These are phyloP conservation scores for Debaryomyces singareniensis DNA, from an alignment of 1,139 yeast species.

Conservation along the genomic window DNA sequence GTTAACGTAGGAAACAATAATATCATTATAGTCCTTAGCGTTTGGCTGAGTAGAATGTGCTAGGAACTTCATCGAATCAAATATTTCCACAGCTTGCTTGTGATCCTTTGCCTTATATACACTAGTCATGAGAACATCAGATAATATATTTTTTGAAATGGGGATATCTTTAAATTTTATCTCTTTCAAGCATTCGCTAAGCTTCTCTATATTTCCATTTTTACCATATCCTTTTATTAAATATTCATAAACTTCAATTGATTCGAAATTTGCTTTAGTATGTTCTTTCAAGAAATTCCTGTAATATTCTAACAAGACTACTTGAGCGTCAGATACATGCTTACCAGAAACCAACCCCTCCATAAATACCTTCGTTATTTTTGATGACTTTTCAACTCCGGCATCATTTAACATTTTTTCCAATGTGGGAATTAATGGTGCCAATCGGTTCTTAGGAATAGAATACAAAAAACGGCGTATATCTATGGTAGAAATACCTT, in stretches of 20 bases:
- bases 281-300: conserved; percentile 13
- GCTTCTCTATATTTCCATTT: conserved; percentile 18
- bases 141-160: conserved; percentile 55
- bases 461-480: conserved; percentile 33
- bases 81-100: conserved; percentile 62
- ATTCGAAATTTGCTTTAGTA: conserved; percentile 15
- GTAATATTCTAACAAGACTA: conserved; percentile 20
- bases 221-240: conserved; percentile 40
- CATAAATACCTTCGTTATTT: conserved; percentile 41
- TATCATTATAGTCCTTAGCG: conserved; percentile 57
- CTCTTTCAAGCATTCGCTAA: conserved; percentile 33
- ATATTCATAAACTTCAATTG: conserved; percentile 20
- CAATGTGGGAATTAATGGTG: conserved; percentile 26
- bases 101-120: conserved; percentile 47
- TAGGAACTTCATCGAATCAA: conserved; percentile 81
- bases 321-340: conserved; percentile 15
- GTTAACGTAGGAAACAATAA: conserved; percentile 61
- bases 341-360: conserved; percentile 27
- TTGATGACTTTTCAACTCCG: conserved; percentile 22
- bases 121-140: conserved; percentile 62
- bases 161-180: conserved; percentile 46
- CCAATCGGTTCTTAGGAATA: conserved; percentile 36
- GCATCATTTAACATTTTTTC: conserved; percentile 30
- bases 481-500: conserved; percentile 28
- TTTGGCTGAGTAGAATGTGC: conserved; percentile 63